Base-by-base conservation (phyloP, 768 basidiomycete species). In the Pleurotus citrinopileatus region DNA sequence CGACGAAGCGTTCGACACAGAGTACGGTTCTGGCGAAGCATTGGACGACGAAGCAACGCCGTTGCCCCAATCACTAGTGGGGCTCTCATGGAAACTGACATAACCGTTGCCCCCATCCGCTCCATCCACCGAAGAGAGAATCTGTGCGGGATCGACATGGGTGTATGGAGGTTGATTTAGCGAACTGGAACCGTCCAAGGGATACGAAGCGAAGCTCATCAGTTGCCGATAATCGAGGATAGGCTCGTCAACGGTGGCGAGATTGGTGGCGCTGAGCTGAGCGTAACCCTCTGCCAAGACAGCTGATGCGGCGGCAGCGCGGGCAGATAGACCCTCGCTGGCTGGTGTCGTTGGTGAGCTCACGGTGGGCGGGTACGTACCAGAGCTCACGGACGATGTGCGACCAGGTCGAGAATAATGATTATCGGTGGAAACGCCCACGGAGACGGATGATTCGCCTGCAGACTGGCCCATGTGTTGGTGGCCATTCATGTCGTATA, bases 141-240 rank as follows among this genome's bases (percentile, higher is more conserved):
- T 89, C 70, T 96, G 92, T n/a, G 89, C 88, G 6, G 95, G 95
- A 72, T 98, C 92, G 55, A 98, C 89, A 68, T 89, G 87, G 29
- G 89, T 90, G 70, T 80, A 89, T 5, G 81, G 79, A 42, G 71
- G 70, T 57, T 79, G 76, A 52, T 70, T 69, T 25, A 76, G 51
- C 29, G 60, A 67, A 34, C 67, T 64, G 3, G 71, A 65, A 26
- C 70, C 65, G 57, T 84, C 81, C 54, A 83, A 66, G 54, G 74
- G 71, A 23, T 84, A 70, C 65, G 85, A 89, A 57, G 82, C 79
- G 60, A 89, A 72, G 40, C 81, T 79, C 70, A 91, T 81, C 51
- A 91, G 68, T 57, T 84, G 83, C 58, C 77, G 74, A 60, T 84
- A 90, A 59, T 87, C 83, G 40, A 88, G 67, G 10, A 70, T 61